Conservation (phyloP, 2,329 filamentous ascomycete genomes). For the Helotiales sp. region DNA sequence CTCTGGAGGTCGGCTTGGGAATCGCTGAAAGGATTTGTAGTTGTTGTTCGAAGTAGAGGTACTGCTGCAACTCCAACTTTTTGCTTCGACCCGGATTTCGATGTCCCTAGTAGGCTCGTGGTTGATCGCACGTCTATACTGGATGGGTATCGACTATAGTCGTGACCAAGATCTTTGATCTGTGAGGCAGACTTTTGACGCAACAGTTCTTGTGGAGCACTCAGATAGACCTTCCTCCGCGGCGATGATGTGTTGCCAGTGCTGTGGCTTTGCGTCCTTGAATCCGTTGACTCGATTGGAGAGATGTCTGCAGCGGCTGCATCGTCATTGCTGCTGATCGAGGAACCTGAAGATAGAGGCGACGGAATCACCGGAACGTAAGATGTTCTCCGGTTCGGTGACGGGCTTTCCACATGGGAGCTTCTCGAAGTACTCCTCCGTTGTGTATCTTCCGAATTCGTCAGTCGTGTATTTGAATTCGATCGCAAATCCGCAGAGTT, state of each 20-base stretch:
- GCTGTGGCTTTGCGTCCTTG: slow-evolving; percentile 11
- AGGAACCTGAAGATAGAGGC: slow-evolving; percentile 26
- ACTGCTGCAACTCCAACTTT: neutral
- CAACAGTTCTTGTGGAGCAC: slow-evolving; percentile 21
- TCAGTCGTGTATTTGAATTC: slow-evolving; percentile 4
- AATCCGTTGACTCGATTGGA: slow-evolving; percentile 19
- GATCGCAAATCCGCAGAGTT: slow-evolving; percentile 16
- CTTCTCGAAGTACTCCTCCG: slow-evolving; percentile 9
- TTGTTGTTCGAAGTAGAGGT: slow-evolving; percentile 19
- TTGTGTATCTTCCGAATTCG: slow-evolving; percentile 1
- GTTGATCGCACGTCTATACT: slow-evolving; percentile 6
- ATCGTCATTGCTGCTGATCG: slow-evolving; percentile 17
- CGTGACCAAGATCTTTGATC: slow-evolving; percentile 28
- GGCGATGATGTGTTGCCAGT: slow-evolving; percentile 1
- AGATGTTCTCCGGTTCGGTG: slow-evolving; percentile 22
- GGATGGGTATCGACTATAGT: slow-evolving; percentile 36
- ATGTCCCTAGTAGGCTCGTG: slow-evolving; percentile 1
- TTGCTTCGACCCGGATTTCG: slow-evolving; percentile 1
- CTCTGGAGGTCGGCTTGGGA: slow-evolving; percentile 36
- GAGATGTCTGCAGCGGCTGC: slow-evolving; percentile 5
- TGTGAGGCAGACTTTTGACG: slow-evolving; percentile 24
- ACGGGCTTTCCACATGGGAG: slow-evolving; percentile 7
- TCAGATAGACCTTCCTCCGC: slow-evolving; percentile 14
- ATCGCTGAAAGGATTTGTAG: slow-evolving; percentile 25
- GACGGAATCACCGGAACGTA: slow-evolving; percentile 34